Base-by-base conservation (phyloP, 1,284 basidiomycete species). In the Microbotryomycetes sp. region DNA sequence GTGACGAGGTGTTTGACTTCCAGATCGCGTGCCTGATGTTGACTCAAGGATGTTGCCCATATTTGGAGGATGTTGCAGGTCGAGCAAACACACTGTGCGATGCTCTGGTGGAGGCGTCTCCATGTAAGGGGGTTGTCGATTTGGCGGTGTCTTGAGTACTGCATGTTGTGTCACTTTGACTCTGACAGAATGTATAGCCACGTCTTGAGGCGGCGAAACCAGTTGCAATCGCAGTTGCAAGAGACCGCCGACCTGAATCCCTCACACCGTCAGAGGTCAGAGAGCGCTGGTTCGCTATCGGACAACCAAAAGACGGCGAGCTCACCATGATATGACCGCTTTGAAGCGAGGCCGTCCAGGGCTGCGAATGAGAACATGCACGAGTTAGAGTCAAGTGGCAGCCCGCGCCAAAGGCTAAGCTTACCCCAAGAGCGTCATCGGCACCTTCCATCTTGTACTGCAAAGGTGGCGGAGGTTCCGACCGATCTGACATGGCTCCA, bases 391-490 rank as follows among this genome's bases (percentile, higher is more conserved):
- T n/a, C n/a, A n/a, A n/a, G n/a, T n/a, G n/a, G n/a, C n/a, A n/a
- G n/a, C n/a, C n/a, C n/a, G n/a, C n/a, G n/a, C n/a, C n/a, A n/a
- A n/a, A n/a, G n/a, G n/a, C n/a, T n/a, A n/a, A 4, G 55, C 61
- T 56, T 29, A 63, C 61, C 2, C 68, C 68, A 14, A 69, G 49
- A 26, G 67, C 68, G 7, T 65, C 60, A 4, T 62, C 32, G 6
- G 31, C 49, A 16, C 63, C 68, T 22, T 69, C 68, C 36, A 67
- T 60, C 42, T 65, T 67, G 63, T 59, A 63, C 15, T 67, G 59
- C 9, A 69, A 49, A 0, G 66, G 61, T 1, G 65, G 68, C 0
- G 68, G 65, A 2, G 68, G 68, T 26, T 54, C 50, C 3, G 61
- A 62, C 14, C 55, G 60, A 19, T 64, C 58, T 3, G 66, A 50